phyloP scores from a whole-genome alignment of 352 stramenopile species.

The Globisporangium emineosum region DNA sequence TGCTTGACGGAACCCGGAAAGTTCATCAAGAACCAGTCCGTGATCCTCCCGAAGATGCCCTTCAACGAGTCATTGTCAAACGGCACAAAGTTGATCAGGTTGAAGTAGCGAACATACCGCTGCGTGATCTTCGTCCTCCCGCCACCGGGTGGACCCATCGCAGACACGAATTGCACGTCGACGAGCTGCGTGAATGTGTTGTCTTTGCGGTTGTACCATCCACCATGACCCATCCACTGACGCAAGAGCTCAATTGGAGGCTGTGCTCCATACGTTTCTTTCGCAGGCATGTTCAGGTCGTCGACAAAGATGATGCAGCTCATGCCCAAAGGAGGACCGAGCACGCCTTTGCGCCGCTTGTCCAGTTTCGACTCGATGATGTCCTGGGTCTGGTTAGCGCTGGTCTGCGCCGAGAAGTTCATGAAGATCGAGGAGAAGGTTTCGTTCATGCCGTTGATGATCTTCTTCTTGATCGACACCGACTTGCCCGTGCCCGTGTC shows the following conservation, averaged over 20 bases:
- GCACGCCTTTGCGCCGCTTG: constrained; percentile 91
- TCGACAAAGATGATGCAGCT: constrained; percentile 93
- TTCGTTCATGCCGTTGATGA: constrained; percentile 73
- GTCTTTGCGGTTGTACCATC: constrained; percentile 94
- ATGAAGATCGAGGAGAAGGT: constrained; percentile 89
- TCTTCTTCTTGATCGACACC: constrained; percentile 93
- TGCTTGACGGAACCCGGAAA: constrained; percentile 84
- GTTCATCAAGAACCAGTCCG: constrained; percentile 87
- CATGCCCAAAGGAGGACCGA: constrained; percentile 87
- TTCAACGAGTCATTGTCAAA: constrained; percentile 88
- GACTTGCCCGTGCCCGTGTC: constrained; percentile 94
- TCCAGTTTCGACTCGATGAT: constrained; percentile 94
- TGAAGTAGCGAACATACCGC: constrained; percentile 92
- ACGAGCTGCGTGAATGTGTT: constrained; percentile 92
- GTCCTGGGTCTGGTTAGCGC: constrained; percentile 92
- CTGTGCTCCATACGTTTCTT: constrained; percentile 93
- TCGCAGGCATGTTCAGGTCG: constrained; percentile 94
- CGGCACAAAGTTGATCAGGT: constrained; percentile 91
- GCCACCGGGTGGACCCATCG: constrained; percentile 91
- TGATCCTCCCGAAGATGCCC: constrained; percentile 87
- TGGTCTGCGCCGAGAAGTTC: constrained; percentile 93
- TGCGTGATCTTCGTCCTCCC: constrained; percentile 91
- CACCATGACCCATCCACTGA: constrained; percentile 93
- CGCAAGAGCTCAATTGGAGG: constrained; percentile 91
- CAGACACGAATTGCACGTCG: constrained; percentile 91